Evolutionary conservation across 495 filamentous ascomycete species (phyloP).

Genomic region (Immersiella caudata): DNA sequence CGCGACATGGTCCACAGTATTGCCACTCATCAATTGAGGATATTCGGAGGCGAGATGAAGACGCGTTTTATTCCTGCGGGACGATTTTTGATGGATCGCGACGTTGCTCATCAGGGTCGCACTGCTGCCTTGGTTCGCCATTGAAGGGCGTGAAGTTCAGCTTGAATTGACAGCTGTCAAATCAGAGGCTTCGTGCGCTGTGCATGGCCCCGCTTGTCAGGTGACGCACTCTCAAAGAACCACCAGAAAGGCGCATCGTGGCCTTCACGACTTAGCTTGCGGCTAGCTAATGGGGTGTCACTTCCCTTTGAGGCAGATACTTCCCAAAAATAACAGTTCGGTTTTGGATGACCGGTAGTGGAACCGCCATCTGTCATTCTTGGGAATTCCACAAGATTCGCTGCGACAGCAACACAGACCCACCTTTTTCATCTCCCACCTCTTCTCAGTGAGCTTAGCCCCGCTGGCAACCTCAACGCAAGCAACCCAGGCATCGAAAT

Average conservation of each 20-base stretch:
- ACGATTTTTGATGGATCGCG: not conserved
- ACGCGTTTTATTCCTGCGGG: not conserved
- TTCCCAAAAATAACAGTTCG: not conserved
- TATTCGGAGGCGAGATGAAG: not conserved
- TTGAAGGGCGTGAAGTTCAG: not conserved
- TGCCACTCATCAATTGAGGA: not conserved
- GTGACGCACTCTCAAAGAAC: not conserved
- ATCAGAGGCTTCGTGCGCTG: not conserved
- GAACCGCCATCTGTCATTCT: not conserved
- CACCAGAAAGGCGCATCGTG: not conserved
- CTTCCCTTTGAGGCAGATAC: not conserved
- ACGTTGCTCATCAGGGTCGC: not conserved
- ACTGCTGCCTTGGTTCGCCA: not conserved
- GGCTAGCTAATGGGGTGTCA: not conserved
- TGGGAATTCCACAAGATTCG: not conserved
- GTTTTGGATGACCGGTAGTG: not conserved
- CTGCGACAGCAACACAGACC: not conserved
- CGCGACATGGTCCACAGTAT: constrained; percentile 3
- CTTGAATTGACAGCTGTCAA: not conserved
- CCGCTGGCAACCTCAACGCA: no score
- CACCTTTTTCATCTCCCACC: not conserved
- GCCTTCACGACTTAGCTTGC: not conserved
- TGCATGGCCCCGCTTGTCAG: not conserved
- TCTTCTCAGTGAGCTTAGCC: no score
- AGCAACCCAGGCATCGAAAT: no score